Evolutionary conservation across 1,139 yeast genomes (phyloP).

Genomic region (Saccharomycopsis hybrid): DNA sequence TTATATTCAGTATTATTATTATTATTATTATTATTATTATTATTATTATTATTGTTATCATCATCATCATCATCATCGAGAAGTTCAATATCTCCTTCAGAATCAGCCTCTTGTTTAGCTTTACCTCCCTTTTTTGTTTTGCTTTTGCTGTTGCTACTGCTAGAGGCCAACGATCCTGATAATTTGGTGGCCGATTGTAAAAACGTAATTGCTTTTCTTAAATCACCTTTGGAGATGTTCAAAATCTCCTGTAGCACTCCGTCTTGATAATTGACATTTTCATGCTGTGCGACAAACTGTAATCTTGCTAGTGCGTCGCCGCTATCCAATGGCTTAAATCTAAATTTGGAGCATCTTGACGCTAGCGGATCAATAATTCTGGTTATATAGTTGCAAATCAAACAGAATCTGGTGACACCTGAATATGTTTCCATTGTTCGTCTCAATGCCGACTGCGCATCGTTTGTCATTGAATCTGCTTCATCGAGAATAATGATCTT

Average conservation of each 20-base stretch:
- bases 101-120: slow-evolving; percentile 33
- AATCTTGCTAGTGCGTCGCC: slow-evolving; percentile 65
- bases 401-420: slow-evolving; percentile 82
- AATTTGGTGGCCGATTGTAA: slow-evolving; percentile 82
- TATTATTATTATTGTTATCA: slow-evolving; percentile 21
- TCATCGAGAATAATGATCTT: slow-evolving; percentile 83
- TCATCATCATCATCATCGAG: slow-evolving; percentile 22
- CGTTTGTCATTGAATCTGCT: slow-evolving; percentile 98
- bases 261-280: slow-evolving; percentile 40
- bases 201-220: slow-evolving; percentile 86
- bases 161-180: too few relatives aligned
- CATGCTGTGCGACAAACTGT: slow-evolving; percentile 48
- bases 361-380: slow-evolving; percentile 95
- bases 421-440: slow-evolving; percentile 97
- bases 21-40: too few relatives aligned
- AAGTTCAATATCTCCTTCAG: slow-evolving; percentile 33
- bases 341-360: slow-evolving; percentile 89
- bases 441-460: slow-evolving; percentile 92
- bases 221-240: slow-evolving; percentile 74
- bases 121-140: too few relatives aligned
- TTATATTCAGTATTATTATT: too few relatives aligned
- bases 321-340: slow-evolving; percentile 75
- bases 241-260: slow-evolving; percentile 58
- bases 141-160: too few relatives aligned
- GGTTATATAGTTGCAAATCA: slow-evolving; percentile 93